Evolutionary conservation across 495 filamentous ascomycete genomes (phyloP), one percentile per base, ranked within the genome.

Genomic region (Talaromyces trachyspermus): DNA sequence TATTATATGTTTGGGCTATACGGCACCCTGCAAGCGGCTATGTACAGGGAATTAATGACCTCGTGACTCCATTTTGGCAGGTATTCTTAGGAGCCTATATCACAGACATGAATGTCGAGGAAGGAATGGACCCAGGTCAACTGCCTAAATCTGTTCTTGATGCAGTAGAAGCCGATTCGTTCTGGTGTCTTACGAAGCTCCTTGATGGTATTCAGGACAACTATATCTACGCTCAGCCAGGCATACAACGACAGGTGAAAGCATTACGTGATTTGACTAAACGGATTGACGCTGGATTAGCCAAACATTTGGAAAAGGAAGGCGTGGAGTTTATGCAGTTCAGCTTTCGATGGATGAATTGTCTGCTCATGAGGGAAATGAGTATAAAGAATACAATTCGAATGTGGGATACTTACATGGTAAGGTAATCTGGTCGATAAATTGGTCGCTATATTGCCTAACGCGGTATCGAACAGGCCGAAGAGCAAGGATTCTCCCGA

Each of bases 371-470:
- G 92, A 77, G 92, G 50, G 92, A 98, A 65, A 85, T 98, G 50
- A 95, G 83, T 62, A 88, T 98, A 32, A 86, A 81, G 64, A 96
- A 95, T 56, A 95, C 88, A 1, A 95, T 97, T 54, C 74, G 92
- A 51, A 98, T 98, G 92, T 98, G 92, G 92, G 92, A 98, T 69
- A 98, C 92, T 9, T 98, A 98, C 65, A 80, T 98, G 74, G 89
- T 95, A 68, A 55, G 80, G 61, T 10, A 5, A 20, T 40, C 10
- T 49, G 8, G 18, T n/a, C 25, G 15, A 22, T 24, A 11, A 14
- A 38, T 32, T 37, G 47, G 12, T 30, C 8, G 40, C 48, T 32
- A 15, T 20, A 39, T 9, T 39, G 19, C 2, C 22, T 40, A 30
- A 27, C 33, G 19, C 6, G 6, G n/a, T 29, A 27, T 53, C 23